A percentile compares a stretch with the other conserved stretches of the same genome.
Conservation (phyloP, 140 eudicot genomes). For the Eryngium alpinum region DNA sequence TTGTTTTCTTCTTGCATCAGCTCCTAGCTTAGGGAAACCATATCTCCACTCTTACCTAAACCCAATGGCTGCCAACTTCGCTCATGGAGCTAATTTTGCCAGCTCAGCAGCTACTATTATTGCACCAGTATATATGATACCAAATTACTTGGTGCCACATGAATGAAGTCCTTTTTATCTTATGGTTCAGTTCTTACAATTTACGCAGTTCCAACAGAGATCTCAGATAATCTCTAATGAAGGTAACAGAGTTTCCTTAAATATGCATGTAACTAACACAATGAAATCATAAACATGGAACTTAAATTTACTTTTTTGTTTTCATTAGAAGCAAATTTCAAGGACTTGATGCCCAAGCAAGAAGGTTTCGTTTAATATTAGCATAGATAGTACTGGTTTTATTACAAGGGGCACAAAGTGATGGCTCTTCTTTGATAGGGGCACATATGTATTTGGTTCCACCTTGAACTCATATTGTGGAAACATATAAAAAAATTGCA, state of each 20-base stretch:
- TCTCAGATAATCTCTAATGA: conserved; percentile 23
- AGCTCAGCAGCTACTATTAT: too few relatives aligned
- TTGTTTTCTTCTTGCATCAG: conserved; percentile 18
- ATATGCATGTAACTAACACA: too few relatives aligned
- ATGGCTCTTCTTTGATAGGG: too few relatives aligned
- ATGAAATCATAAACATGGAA: too few relatives aligned
- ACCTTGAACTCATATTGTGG: neutral
- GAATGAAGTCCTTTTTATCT: conserved; percentile 48
- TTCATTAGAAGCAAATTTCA: conserved; percentile 23
- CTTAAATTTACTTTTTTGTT: too few relatives aligned
- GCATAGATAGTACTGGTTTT: too few relatives aligned
- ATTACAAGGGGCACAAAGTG: too few relatives aligned
- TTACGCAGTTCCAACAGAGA: conserved; percentile 37
- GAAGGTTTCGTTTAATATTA: conserved; percentile 20
- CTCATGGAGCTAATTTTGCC: conserved; percentile 71
- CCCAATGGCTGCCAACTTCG: conserved; percentile 49
- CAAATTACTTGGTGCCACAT: conserved; percentile 10
- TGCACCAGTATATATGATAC: conserved; percentile 38
- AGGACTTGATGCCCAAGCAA: conserved; percentile 34
- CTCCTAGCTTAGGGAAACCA: conserved; percentile 37
- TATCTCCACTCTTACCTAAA: conserved; percentile 49
- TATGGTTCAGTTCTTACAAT: conserved; percentile 34
- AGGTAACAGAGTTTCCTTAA: too few relatives aligned
- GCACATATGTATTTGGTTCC: too few relatives aligned
- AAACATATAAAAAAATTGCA: conserved; percentile 19